These are phyloP conservation scores for Thermochaetoides thermophila DNA, from an alignment of 495 filamentous ascomycete genomes.

Conservation along the genomic window DNA sequence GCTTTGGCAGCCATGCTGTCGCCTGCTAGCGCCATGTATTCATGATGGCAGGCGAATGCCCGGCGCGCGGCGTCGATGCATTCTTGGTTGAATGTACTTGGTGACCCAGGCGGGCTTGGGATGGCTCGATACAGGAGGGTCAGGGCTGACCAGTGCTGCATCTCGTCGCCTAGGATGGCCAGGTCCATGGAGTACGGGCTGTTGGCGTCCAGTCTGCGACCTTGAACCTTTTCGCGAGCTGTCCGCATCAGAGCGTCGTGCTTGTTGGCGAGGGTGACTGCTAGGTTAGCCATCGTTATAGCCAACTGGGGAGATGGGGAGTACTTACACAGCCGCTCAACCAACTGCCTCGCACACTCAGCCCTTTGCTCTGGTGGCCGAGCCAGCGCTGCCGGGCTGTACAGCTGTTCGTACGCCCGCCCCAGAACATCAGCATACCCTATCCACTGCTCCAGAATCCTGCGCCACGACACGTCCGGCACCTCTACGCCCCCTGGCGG, in stretches of 20 bases:
- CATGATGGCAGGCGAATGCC: slow-evolving; percentile 39
- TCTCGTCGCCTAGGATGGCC: slow-evolving; percentile 39
- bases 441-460: slow-evolving; percentile 34
- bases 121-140: slow-evolving; percentile 50
- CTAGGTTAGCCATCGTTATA: no score
- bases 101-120: slow-evolving; percentile 27
- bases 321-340: slow-evolving; percentile 9
- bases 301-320: no score
- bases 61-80: slow-evolving; percentile 45
- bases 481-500: slow-evolving; percentile 17
- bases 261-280: slow-evolving; percentile 4
- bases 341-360: slow-evolving; percentile 20
- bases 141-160: slow-evolving; percentile 38
- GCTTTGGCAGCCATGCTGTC: slow-evolving; percentile 29
- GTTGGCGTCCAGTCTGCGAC: slow-evolving; percentile 2
- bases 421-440: slow-evolving; percentile 41
- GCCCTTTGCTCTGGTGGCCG: slow-evolving; percentile 31
- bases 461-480: slow-evolving; percentile 17
- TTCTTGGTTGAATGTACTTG: slow-evolving; percentile 38
- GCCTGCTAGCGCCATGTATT: slow-evolving; percentile 35
- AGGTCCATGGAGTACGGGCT: slow-evolving; percentile 26
- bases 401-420: slow-evolving; percentile 43
- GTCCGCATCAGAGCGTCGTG: slow-evolving; percentile 7
- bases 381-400: slow-evolving; percentile 43
- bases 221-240: slow-evolving; percentile 6